phyloP scores from a whole-genome alignment of 2,329 filamentous ascomycete genomes.

The Aspergillus intermedius region DNA sequence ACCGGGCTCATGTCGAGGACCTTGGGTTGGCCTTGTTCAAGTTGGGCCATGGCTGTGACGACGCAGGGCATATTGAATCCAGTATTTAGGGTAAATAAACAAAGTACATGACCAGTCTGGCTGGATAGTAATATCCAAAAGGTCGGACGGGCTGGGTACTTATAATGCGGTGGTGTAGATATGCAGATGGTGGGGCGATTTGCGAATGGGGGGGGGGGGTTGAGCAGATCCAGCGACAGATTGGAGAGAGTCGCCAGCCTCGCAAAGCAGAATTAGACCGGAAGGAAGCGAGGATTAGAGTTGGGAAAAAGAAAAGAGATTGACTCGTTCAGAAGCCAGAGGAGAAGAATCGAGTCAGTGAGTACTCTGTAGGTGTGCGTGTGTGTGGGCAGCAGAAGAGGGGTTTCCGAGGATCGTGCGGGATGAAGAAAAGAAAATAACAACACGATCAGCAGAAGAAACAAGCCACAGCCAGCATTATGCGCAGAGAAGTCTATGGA shows the following conservation, averaged over 20 bases:
- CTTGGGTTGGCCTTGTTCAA: slow-evolving; percentile 8
- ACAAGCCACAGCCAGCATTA: not conserved
- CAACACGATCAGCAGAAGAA: not conserved
- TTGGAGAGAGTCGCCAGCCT: no score
- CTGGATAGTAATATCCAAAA: no score
- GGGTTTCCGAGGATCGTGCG: not conserved
- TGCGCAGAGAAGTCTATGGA: no score
- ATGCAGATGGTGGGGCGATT: no score
- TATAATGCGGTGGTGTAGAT: no score
- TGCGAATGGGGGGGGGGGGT: no score
- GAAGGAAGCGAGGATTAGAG: no score
- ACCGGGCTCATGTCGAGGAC: slow-evolving; percentile 9
- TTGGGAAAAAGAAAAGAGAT: no score
- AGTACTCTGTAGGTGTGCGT: not conserved
- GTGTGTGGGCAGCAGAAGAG: not conserved
- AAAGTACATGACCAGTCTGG: no score
- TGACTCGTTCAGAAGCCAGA: not conserved
- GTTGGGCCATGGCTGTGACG: slow-evolving; percentile 14
- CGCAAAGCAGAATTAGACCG: no score
- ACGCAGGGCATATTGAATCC: slow-evolving; percentile 15
- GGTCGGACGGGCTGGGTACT: no score
- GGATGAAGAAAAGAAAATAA: not conserved
- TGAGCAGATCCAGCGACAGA: no score
- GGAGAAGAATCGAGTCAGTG: not conserved
- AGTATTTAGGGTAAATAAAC: not conserved